These are phyloP conservation scores for Mortierella sp. DNA, from an alignment of 371 early-diverging fungal species.

Conservation along the genomic window DNA sequence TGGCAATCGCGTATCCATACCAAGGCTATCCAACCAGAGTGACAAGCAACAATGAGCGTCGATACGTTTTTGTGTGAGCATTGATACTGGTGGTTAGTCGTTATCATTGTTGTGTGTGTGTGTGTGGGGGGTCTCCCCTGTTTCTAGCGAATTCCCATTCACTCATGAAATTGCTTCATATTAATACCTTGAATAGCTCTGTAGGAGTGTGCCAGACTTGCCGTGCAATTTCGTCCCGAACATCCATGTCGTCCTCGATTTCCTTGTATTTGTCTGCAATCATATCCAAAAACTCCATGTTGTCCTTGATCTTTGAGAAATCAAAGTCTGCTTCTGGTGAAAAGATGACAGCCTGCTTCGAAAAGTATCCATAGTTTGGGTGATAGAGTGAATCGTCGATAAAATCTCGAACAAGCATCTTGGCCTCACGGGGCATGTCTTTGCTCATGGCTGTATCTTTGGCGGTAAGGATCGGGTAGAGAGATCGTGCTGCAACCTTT, in stretches of 20 bases:
- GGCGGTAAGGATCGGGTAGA: conserved; percentile 47
- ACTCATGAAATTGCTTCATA: neutral
- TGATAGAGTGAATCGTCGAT: conserved; percentile 97
- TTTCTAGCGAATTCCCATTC: neutral
- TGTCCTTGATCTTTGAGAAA: conserved; percentile 76
- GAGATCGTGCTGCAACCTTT: conserved; percentile 32
- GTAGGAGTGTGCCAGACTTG: conserved; percentile 99
- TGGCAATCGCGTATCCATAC: conserved; percentile 93
- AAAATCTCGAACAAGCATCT: conserved; percentile 89
- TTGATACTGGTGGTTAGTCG: neutral
- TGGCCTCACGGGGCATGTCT: conserved; percentile 62
- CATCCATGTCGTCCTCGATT: conserved; percentile 73
- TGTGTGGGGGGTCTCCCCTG: neutral
- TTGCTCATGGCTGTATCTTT: conserved; percentile 33
- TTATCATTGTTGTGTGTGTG: neutral
- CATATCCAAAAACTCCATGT: conserved; percentile 82
- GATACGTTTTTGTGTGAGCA: conserved; percentile 2
- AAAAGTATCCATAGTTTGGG: conserved; percentile 96
- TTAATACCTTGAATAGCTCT: conserved; percentile 88
- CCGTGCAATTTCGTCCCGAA: conserved; percentile 71
- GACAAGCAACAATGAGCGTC: neutral
- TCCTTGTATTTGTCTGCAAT: conserved; percentile 84
- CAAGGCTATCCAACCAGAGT: conserved; percentile 68
- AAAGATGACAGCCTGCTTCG: conserved; percentile 92
- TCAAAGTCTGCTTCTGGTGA: conserved; percentile 81